Evolutionary conservation across 1,139 yeast species (phyloP).

Genomic region (Ogataea hybrid): DNA sequence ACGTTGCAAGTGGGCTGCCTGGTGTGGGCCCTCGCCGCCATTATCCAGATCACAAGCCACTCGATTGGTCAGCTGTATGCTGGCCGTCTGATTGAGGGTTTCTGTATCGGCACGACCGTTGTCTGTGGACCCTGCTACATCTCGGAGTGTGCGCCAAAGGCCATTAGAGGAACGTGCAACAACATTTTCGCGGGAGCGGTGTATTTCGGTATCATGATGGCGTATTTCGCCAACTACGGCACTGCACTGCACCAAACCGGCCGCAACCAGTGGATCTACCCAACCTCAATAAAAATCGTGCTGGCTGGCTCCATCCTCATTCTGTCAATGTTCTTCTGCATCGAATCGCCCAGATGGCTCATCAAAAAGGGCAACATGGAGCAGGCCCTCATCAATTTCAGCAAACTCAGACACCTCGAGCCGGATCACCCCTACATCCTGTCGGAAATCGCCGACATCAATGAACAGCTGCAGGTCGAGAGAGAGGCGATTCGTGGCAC

Average conservation of each 20-base stretch:
- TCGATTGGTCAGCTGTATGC: slow-evolving; percentile 50
- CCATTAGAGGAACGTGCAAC: slow-evolving; percentile 50
- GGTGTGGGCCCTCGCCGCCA: slow-evolving; percentile 46
- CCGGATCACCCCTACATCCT: slow-evolving; percentile 49
- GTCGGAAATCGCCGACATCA: slow-evolving; percentile 52
- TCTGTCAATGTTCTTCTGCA: slow-evolving; percentile 34
- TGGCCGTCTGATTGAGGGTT: slow-evolving; percentile 48
- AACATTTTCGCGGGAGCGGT: slow-evolving; percentile 56
- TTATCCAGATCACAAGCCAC: slow-evolving; percentile 47
- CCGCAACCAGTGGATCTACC: slow-evolving; percentile 36
- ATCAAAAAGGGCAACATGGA: slow-evolving; percentile 25
- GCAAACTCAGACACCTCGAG: slow-evolving; percentile 49
- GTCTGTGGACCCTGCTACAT: slow-evolving; percentile 56
- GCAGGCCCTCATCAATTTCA: slow-evolving; percentile 24
- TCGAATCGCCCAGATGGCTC: slow-evolving; percentile 45
- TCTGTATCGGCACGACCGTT: slow-evolving; percentile 57
- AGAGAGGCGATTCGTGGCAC: slow-evolving; percentile 36
- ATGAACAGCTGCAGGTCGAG: slow-evolving; percentile 39
- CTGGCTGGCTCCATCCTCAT: slow-evolving; percentile 43
- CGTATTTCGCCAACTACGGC: slow-evolving; percentile 48
- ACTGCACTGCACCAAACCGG: slow-evolving; percentile 33
- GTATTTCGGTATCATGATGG: slow-evolving; percentile 52
- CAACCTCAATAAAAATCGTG: slow-evolving; percentile 40
- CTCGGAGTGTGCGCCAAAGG: slow-evolving; percentile 52
- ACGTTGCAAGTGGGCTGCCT: slow-evolving; percentile 44